Percentiles rank a stretch among this genome's conserved stretches.
These are phyloP conservation scores for Crithidia bombi DNA, from an alignment of 208 protist genomes.

Conservation along the genomic window DNA sequence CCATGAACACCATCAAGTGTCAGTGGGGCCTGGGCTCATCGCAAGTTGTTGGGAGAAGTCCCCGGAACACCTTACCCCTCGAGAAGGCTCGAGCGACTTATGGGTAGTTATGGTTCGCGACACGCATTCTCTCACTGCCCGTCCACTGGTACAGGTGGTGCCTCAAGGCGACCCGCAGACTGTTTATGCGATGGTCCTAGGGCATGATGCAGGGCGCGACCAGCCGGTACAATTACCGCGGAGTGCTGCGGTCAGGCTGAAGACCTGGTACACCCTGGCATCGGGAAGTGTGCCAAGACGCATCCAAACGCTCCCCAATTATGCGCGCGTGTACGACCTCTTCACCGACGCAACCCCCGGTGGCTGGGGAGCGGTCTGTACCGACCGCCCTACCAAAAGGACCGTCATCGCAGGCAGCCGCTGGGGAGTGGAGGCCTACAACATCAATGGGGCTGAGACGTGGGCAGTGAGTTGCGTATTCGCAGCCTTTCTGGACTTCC, in stretches of 20 bases:
- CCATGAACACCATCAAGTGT: conserved; percentile 6
- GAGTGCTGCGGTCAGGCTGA: conserved; percentile 1
- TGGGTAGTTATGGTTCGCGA: conserved; percentile 30
- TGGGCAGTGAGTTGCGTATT: conserved; percentile 24
- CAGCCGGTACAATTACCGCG: conserved; percentile 4
- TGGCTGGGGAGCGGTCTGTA: conserved; percentile 32
- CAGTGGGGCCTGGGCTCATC: conserved; percentile 5
- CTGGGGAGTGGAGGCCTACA: conserved; percentile 12
- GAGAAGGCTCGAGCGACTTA: conserved; percentile 18
- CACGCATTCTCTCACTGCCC: conserved; percentile 8
- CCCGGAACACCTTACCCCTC: not conserved
- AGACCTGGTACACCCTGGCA: conserved; percentile 10
- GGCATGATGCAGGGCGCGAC: conserved; percentile 5
- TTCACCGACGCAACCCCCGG: conserved; percentile 24
- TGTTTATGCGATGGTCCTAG: conserved; percentile 17
- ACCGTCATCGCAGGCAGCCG: conserved; percentile 11
- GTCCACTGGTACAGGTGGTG: conserved; percentile 27
- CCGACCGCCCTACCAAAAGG: conserved; percentile 15
- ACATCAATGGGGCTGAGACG: conserved; percentile 31
- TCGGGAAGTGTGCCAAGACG: not conserved
- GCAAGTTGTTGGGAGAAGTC: conserved; percentile 13
- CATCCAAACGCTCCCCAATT: not conserved
- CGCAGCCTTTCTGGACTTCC: not conserved
- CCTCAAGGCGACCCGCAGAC: conserved; percentile 16
- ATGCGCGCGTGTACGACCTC: conserved; percentile 12